Percentiles rank a stretch among this genome's conserved stretches.
Evolutionary conservation across 1,284 basidiomycete species (phyloP).

Genomic region (Serendipita sp.): DNA sequence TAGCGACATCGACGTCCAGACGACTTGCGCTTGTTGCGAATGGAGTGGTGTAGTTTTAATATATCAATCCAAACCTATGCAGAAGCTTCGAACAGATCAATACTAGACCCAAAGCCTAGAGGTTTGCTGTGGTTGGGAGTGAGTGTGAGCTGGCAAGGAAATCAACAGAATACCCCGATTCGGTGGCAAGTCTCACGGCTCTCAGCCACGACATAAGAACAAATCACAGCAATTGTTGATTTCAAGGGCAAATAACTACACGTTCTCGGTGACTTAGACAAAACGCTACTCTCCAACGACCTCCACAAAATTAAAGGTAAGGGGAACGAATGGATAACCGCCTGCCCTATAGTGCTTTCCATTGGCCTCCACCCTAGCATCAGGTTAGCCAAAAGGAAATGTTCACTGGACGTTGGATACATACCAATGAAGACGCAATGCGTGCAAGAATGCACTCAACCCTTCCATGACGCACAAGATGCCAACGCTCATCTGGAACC

Average conservation of each 20-base stretch:
- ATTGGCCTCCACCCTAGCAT: slow-evolving; percentile 68
- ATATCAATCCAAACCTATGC: too few relatives aligned
- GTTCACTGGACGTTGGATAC: slow-evolving; percentile 7
- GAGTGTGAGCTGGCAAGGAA: slow-evolving; percentile 4
- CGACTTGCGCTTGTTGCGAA: background rate
- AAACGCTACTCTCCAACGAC: background rate
- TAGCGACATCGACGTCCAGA: slow-evolving; percentile 5
- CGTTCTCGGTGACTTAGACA: background rate
- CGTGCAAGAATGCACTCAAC: slow-evolving; percentile 88
- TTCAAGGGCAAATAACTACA: too few relatives aligned
- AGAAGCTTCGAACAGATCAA: too few relatives aligned
- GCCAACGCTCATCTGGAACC: slow-evolving; percentile 68
- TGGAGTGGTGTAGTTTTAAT: too few relatives aligned
- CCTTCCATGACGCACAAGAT: slow-evolving; percentile 92
- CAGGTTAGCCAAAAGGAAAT: slow-evolving; percentile 9
- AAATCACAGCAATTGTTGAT: too few relatives aligned
- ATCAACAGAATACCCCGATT: background rate
- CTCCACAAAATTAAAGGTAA: background rate
- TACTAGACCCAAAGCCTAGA: background rate
- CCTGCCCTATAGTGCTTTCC: slow-evolving; percentile 92
- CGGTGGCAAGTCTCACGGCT: background rate
- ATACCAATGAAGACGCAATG: slow-evolving; percentile 85
- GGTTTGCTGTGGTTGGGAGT: background rate
- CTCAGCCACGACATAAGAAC: background rate
- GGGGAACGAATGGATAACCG: slow-evolving; percentile 37